Evolutionary conservation across 2,329 filamentous ascomycete genomes (phyloP).

Genomic region (Sarocladiaceae sp.): DNA sequence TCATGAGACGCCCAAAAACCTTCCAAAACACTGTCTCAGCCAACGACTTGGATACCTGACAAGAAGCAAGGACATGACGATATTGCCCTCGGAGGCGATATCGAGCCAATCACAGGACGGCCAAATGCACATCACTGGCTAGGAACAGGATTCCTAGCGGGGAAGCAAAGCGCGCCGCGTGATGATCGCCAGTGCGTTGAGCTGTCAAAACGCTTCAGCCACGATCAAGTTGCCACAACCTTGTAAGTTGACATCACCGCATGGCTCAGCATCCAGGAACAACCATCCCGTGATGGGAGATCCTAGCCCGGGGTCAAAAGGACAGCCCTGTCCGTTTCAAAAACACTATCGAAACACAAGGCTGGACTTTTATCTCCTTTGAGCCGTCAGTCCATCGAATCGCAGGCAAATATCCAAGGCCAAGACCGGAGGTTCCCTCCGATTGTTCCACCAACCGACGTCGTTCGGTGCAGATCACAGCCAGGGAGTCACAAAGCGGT

Average conservation of each 20-base stretch:
- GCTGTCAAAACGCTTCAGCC: background rate
- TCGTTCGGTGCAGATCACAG: background rate
- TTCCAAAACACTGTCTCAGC: too few relatives aligned
- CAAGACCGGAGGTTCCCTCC: background rate
- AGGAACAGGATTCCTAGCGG: background rate
- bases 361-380: too few relatives aligned
- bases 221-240: background rate
- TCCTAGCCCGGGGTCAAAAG: too few relatives aligned
- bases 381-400: too few relatives aligned
- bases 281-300: background rate
- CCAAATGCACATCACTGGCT: too few relatives aligned
- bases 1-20: too few relatives aligned
- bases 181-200: background rate
- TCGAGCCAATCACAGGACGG: too few relatives aligned
- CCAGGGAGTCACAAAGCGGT: background rate
- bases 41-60: too few relatives aligned
- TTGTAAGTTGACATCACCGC: constrained; percentile 1
- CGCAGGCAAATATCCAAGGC: background rate
- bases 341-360: too few relatives aligned
- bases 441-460: background rate
- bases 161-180: background rate
- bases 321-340: too few relatives aligned
- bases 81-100: too few relatives aligned
- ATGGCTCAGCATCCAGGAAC: background rate
- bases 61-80: too few relatives aligned